Evolutionary conservation across 148 eudicot species (phyloP), one percentile per base, ranked within the genome.

Genomic region (Cornus kousa): DNA sequence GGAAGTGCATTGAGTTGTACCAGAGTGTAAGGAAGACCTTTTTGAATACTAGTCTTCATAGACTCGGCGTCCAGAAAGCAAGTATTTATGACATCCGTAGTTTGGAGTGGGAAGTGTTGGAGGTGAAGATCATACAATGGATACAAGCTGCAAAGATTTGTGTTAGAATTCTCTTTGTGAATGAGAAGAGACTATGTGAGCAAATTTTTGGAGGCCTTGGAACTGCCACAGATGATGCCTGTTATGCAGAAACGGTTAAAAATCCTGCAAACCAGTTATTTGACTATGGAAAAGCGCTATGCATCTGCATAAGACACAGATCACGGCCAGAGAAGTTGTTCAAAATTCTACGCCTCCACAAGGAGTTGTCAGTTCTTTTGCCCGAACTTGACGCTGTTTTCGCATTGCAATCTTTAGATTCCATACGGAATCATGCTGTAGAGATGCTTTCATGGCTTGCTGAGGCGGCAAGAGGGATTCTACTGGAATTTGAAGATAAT

Each of bases 401-500:
- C 22, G 74, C 83, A 67, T 84, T 92, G 0, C 87, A 87, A 72
- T 82, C 90, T 14, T 79, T 89, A 3, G 94, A 93, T 65, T 79
- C 90, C 9, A 85, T 96, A 62, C 78, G 90, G 77, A 82, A 87
- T 69, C 92, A 96, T 89, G 93, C 97, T 3, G 83, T 80, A 31
- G 98, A 89, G 90, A 90, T 93, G 65, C 57, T 87, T 24, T 85
- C 95, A 14, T 77, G 95, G 82, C 73, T 96, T 60, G 95, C 93
- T 0, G 99, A 93, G 84, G 99, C 98, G 3, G 98, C 88, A 7
- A 81, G 97, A 57, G 99, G 95, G 71, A 91, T 87, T 22, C 68
- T 96, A 9, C 85, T 91, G 7, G 99, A 96, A 81, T 96, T 96
- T 76, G 99, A 96, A 87, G 93, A 91, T 43, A 90, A 90, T 0